phyloP scores from a whole-genome alignment of 192 early-diverging fungal genomes.

The Mortierella antarctica region DNA sequence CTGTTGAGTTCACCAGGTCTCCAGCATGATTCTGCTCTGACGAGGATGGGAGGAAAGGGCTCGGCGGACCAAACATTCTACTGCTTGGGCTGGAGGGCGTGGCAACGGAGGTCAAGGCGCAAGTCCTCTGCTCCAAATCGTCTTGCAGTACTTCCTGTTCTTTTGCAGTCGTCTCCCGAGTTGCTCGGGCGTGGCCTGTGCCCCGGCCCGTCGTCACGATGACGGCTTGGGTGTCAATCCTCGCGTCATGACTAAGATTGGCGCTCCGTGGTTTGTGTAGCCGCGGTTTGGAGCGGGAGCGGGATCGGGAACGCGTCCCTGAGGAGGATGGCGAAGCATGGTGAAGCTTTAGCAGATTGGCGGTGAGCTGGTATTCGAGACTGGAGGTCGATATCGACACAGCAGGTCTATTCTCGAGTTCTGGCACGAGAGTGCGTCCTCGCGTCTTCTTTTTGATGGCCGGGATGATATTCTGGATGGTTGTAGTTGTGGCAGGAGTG shows the following conservation, averaged over 20 bases:
- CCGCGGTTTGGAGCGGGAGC: slow-evolving; percentile 27
- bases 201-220: background rate
- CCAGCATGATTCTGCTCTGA: background rate
- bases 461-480: slow-evolving; percentile 1
- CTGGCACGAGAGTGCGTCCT: background rate
- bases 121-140: too few species aligned
- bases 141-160: too few species aligned
- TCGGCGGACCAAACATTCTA: too few species aligned
- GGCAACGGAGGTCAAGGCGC: too few species aligned
- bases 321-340: background rate
- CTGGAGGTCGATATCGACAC: slow-evolving; percentile 42
- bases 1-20: background rate
- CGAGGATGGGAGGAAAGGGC: too few species aligned
- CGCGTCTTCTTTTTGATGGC: slow-evolving; percentile 3
- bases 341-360: slow-evolving; percentile 18
- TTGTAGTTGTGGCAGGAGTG: background rate
- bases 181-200: slow-evolving; percentile 14
- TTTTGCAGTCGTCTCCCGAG: too few species aligned
- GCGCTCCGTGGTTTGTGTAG: slow-evolving; percentile 4
- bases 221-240: background rate
- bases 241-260: slow-evolving; percentile 3
- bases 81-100: too few species aligned
- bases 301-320: background rate
- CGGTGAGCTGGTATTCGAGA: slow-evolving; percentile 48
- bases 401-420: background rate